phyloP scores from a whole-genome alignment of 176 grass and related monocot species.

The Carex cristatella region DNA sequence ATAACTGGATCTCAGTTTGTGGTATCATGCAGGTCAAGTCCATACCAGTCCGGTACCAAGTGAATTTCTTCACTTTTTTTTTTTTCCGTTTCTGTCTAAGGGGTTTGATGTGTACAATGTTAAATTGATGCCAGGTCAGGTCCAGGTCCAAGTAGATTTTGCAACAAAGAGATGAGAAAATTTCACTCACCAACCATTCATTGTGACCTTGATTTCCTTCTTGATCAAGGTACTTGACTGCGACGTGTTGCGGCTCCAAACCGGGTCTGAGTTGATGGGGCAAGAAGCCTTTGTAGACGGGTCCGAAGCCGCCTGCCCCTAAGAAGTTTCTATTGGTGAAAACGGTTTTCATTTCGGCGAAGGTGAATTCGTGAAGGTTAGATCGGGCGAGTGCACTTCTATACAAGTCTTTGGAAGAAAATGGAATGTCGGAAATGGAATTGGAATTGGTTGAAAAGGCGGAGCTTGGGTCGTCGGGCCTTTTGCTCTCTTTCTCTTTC shows the following conservation, averaged over 20 bases:
- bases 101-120: not conserved
- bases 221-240: constrained; percentile 89
- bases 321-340: constrained; percentile 68
- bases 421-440: constrained; percentile 39
- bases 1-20: not conserved
- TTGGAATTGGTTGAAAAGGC: constrained; percentile 18
- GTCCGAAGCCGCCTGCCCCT: constrained; percentile 83
- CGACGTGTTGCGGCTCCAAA: constrained; percentile 61
- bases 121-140: not conserved
- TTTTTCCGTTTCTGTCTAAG: not conserved
- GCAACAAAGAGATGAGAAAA: not conserved
- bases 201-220: constrained; percentile 70
- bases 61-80: not conserved
- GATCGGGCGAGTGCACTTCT: constrained; percentile 35
- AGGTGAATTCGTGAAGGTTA: constrained; percentile 74
- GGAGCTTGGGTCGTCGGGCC: not conserved
- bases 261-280: constrained; percentile 37
- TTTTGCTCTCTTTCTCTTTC: not conserved
- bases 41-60: not conserved
- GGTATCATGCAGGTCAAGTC: not conserved
- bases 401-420: constrained; percentile 68
- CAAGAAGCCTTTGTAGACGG: constrained; percentile 83
- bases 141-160: not conserved
- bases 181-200: constrained; percentile 81
- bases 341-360: constrained; percentile 57